These are phyloP conservation scores for Rubia peregrina DNA, from an alignment of 305 asterid genomes.

Conservation along the genomic window DNA sequence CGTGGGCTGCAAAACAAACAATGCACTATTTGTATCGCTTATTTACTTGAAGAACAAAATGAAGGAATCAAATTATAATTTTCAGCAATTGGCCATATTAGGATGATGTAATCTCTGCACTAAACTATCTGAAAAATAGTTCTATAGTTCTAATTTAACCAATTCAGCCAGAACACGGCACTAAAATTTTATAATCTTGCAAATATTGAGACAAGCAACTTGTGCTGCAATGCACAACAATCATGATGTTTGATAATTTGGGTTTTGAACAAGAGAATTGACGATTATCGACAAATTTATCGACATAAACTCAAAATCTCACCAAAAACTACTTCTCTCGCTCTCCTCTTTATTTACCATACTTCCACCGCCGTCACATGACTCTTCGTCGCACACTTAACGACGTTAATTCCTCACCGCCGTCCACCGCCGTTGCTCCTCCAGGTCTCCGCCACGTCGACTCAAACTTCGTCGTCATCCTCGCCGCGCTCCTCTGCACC, in stretches of 20 bases:
- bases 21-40: neutral
- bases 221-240: no score
- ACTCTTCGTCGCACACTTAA: constrained; percentile 16
- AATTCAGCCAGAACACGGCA: neutral
- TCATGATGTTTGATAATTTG: no score
- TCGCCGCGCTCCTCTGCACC: constrained; percentile 71
- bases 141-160: neutral
- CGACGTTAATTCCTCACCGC: constrained; percentile 29
- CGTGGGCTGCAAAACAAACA: neutral
- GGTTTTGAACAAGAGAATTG: no score
- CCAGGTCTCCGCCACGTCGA: constrained; percentile 17
- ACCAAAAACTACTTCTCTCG: neutral
- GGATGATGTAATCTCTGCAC: neutral
- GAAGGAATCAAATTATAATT: neutral
- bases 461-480: constrained; percentile 53
- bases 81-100: neutral
- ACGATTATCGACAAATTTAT: no score
- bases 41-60: neutral
- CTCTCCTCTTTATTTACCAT: neutral
- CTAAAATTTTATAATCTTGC: neutral
- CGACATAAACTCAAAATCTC: neutral
- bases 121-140: no score
- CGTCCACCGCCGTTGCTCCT: constrained; percentile 12
- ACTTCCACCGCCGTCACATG: constrained; percentile 6
- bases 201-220: neutral